These are phyloP conservation scores for Lunasporangiospora selenospora DNA, from an alignment of 192 early-diverging fungal species.

Conservation along the genomic window DNA sequence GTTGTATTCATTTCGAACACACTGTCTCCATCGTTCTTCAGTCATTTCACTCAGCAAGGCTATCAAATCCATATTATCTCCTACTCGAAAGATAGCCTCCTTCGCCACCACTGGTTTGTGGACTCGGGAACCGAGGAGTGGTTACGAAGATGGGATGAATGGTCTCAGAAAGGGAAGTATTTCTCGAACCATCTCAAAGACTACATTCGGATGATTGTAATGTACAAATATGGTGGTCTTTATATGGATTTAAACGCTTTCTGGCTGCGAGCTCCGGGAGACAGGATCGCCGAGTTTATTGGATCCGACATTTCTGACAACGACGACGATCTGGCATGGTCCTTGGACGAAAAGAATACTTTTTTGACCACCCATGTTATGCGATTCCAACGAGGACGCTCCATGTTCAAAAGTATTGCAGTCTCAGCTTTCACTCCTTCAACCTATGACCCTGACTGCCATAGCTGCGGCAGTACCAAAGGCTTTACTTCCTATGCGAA, in stretches of 20 bases:
- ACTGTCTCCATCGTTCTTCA: slow-evolving; percentile 47
- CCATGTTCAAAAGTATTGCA: slow-evolving; percentile 47
- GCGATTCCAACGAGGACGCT: slow-evolving; percentile 53
- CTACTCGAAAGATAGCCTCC: slow-evolving; percentile 45
- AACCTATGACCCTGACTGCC: slow-evolving; percentile 47
- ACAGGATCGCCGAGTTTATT: slow-evolving; percentile 48
- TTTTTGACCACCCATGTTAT: slow-evolving; percentile 52
- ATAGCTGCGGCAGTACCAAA: slow-evolving; percentile 53
- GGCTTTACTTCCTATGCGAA: slow-evolving; percentile 52
- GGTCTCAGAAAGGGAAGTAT: slow-evolving; percentile 47
- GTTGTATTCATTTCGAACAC: slow-evolving; percentile 53
- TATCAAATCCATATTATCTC: slow-evolving; percentile 54
- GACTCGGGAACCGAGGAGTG: slow-evolving; percentile 46
- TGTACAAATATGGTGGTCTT: slow-evolving; percentile 57
- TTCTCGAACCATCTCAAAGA: slow-evolving; percentile 54
- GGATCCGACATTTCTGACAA: slow-evolving; percentile 51
- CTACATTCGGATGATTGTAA: slow-evolving; percentile 48
- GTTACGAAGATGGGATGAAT: slow-evolving; percentile 51
- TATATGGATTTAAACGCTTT: slow-evolving; percentile 60
- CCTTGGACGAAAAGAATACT: slow-evolving; percentile 42
- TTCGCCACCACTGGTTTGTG: slow-evolving; percentile 52
- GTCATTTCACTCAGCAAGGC: slow-evolving; percentile 45
- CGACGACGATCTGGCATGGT: slow-evolving; percentile 47
- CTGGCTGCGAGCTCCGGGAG: slow-evolving; percentile 51
- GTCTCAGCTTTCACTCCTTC: slow-evolving; percentile 45